A percentile compares a stretch with the other conserved stretches of the same genome.
Conservation (phyloP, 129 eudicot genomes). For the Glebionis coronaria region DNA sequence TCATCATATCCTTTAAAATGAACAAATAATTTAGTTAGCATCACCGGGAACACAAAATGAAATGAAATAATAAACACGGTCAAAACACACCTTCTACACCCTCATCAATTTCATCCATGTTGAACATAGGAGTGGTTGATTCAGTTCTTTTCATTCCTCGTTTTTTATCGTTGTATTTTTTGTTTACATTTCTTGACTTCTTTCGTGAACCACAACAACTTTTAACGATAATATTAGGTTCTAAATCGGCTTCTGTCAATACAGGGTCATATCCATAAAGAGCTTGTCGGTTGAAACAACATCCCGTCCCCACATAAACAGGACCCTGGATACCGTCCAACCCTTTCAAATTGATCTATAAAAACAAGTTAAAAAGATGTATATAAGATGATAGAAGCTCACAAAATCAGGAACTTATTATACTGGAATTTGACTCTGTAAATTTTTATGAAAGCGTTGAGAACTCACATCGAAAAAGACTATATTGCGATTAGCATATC, state of each 20-base stretch:
- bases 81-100: conserved; percentile 57
- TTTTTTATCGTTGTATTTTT: conserved; percentile 64
- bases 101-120: conserved; percentile 75
- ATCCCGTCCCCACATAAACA: conserved; percentile 91
- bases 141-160: conserved; percentile 67
- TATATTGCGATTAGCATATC: conserved; percentile 83
- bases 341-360: conserved; percentile 89
- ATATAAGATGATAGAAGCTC: conserved; percentile 8
- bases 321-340: conserved; percentile 93
- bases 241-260: conserved; percentile 69
- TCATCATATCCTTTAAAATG: conserved; percentile 63
- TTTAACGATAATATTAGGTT: conserved; percentile 71
- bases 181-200: conserved; percentile 52
- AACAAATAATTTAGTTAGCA: conserved; percentile 4
- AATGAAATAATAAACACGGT: background rate
- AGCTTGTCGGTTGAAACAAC: conserved; percentile 87
- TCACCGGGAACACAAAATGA: conserved; percentile 7
- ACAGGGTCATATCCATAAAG: conserved; percentile 85
- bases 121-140: conserved; percentile 75
- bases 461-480: conserved; percentile 76
- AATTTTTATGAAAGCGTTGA: background rate
- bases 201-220: conserved; percentile 79
- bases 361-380: background rate
- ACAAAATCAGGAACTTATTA: background rate
- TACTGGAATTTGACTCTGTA: background rate